Conservation (phyloP, 345 rosid species). For the Microcos paniculata region DNA sequence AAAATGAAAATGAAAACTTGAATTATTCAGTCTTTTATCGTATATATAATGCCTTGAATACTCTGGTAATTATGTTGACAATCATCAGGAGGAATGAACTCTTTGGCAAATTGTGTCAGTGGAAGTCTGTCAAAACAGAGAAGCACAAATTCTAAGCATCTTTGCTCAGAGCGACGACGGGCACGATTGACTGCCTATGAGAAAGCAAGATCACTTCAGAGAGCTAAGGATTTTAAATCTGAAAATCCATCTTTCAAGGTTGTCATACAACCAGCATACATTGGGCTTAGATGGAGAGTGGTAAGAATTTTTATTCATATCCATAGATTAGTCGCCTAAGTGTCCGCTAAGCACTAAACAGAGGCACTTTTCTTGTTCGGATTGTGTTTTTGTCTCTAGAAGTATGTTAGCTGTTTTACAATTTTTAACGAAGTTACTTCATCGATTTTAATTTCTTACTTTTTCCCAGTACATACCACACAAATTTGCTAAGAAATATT, state of each 20-base stretch:
- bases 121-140: too few species aligned
- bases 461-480: background rate
- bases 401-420: too few species aligned
- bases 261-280: conserved; percentile 11
- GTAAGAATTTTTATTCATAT: background rate
- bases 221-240: conserved; percentile 1
- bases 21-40: too few species aligned
- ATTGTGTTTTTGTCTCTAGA: background rate
- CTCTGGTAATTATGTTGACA: too few species aligned
- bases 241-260: conserved; percentile 13
- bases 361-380: background rate
- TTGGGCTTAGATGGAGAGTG: background rate
- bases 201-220: background rate
- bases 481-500: background rate
- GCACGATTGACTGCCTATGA: conserved; percentile 2
- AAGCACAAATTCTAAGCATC: too few species aligned
- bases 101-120: too few species aligned
- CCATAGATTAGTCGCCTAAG: too few species aligned
- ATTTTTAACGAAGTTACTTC: too few species aligned
- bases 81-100: too few species aligned
- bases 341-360: too few species aligned
- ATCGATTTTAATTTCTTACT: background rate
- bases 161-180: background rate
- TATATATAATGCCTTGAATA: too few species aligned
- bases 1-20: too few species aligned